Evolutionary conservation across 768 basidiomycete species (phyloP), one percentile per base, ranked within the genome.

Genomic region (Pleurotus pulmonarius): DNA sequence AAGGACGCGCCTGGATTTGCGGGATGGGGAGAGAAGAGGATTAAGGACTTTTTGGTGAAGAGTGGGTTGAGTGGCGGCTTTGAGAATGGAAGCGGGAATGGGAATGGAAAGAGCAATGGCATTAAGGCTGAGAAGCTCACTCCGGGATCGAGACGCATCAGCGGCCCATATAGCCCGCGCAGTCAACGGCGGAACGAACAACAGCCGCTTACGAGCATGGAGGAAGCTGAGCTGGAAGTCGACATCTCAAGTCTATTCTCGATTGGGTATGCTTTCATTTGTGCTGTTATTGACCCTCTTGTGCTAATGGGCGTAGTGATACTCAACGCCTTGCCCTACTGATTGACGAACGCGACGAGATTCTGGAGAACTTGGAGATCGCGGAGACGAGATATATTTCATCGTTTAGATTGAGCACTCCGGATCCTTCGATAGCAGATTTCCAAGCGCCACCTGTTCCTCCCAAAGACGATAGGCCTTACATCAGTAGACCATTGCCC

Each of bases 371-470:
- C 59, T 76, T 93, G 7, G 90, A 93, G 72, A 82, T 86, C 52
- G 88, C 90, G 9, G 90, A 92, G 71, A 82, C 86, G 9, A 81
- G 78, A 63, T 94, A 91, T 63, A 90, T 90, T 59, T 76, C 77
- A 56, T 91, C 87, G 4, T 92, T 92, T 74, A 75, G 82, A 13
- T 71, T 88, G 8, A 83, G 85, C 0, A 90, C 87, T 0, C 87
- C 88, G 3, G 87, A 88, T 56, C 87, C 87, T 16, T 88, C 88
- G 5, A 75, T 88, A 53, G 73, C 80, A 11, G 85, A 88, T 66
- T 79, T 80, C 49, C 73, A 80, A 58, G 76, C 79, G 6, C 67
- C 74, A 4, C 62, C 71, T 11, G 34, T 52, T 37, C 74, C 75
- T 38, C 72, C 71, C 4, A 56, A 70, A 20, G 70, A 78, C 40